Evolutionary conservation across 352 stramenopile genomes (phyloP), one percentile per base, ranked within the genome.

Genomic region (Phytopythium boreale): DNA sequence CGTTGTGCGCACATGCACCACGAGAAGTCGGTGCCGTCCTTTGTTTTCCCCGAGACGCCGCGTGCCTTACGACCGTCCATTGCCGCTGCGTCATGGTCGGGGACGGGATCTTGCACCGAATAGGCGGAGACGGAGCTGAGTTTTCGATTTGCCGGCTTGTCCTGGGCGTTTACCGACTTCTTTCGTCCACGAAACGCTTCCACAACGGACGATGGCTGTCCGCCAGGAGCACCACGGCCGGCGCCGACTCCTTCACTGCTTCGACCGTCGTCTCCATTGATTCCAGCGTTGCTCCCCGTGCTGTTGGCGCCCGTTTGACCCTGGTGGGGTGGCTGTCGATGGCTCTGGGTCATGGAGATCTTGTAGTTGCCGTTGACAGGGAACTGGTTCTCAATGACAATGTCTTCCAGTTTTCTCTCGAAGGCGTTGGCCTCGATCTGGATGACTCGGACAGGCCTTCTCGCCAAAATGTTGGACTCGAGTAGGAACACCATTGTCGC

Each of bases 401-500:
- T 70, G 44, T 97, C 87, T 11, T 95, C 73, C 0, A 72, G 37
- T 20, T 85, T 87, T 41, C 84, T 87, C 61, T 97, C 88, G 71
- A 97, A 97, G 37, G 75, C 79, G 37, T 78, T 82, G 0, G 77
- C 75, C 26, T 97, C 86, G 3, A 92, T 74, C 61, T 94, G 80
- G 49, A 96, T 82, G n/a, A 93, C 75, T 0, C 86, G 79, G 34
- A 96, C 79, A 0, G 92, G 88, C 56, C 89, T 84, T 2, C 90
- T 69, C 2, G 80, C 76, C 1, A 88, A 72, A 34, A 98, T 91
- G 58, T 91, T 89, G 1, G 83, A 95, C 47, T 89, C 84, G 1
- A 98, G 72, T 0, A 92, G n/a, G 52, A 98, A 98, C 10, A 97
- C 90, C 82, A 98, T 96, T 3, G 90, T 95, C 12, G 87, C 80